These are phyloP conservation scores for Chaetomium fimeti DNA, from an alignment of 495 filamentous ascomycete species.

Conservation along the genomic window DNA sequence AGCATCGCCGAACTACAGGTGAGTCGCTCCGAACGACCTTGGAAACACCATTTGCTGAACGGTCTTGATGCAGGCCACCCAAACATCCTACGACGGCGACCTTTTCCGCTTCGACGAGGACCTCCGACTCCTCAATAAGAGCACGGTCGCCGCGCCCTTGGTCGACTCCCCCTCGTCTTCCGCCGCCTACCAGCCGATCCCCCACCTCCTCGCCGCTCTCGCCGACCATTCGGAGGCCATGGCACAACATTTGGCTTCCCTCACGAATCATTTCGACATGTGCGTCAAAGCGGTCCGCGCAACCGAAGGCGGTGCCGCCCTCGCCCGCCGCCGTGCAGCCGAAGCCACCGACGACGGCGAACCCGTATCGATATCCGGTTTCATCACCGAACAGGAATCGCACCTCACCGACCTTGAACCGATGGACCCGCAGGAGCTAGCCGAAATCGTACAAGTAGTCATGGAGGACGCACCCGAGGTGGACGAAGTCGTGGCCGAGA, in stretches of 20 bases:
- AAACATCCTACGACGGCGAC: slow-evolving; percentile 61
- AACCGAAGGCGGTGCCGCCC: slow-evolving; percentile 84
- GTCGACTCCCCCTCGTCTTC: slow-evolving; percentile 41
- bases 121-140: slow-evolving; percentile 49
- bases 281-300: slow-evolving; percentile 90
- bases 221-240: slow-evolving; percentile 79
- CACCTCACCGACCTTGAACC: slow-evolving; percentile 63
- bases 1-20: slow-evolving; percentile 60
- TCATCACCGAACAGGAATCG: slow-evolving; percentile 57
- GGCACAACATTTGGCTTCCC: slow-evolving; percentile 73
- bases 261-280: slow-evolving; percentile 91
- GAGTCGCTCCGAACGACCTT: slow-evolving; percentile 10
- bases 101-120: slow-evolving; percentile 61
- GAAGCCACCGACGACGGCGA: slow-evolving; percentile 55
- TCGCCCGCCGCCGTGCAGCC: slow-evolving; percentile 56
- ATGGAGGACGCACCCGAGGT: slow-evolving; percentile 81
- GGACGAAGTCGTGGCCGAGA: slow-evolving; percentile 83
- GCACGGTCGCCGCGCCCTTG: slow-evolving; percentile 37
- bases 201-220: slow-evolving; percentile 66
- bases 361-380: slow-evolving; percentile 57
- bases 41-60: background rate
- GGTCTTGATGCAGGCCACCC: slow-evolving; percentile 44
- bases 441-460: slow-evolving; percentile 80
- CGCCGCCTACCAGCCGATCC: slow-evolving; percentile 53
- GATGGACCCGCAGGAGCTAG: slow-evolving; percentile 70